Percentiles rank a stretch among this genome's conserved stretches.
Conservation (phyloP, 1,284 basidiomycete species). For the Fomitopsis pinicola region DNA sequence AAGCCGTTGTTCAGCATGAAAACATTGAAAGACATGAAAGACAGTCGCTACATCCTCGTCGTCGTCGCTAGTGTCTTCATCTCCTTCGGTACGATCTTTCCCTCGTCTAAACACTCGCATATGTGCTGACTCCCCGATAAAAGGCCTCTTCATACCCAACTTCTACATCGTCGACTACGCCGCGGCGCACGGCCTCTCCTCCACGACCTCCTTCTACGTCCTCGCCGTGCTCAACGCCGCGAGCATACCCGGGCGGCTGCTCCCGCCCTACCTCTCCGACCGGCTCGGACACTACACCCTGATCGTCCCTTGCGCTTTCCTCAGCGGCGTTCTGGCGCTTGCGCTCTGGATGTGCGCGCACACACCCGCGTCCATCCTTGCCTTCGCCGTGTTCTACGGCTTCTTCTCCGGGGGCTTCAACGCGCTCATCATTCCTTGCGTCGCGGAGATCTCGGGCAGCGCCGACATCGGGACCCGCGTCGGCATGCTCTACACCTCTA, state of each 20-base stretch:
- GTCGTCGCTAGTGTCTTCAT: constrained; percentile 27
- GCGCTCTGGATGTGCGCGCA: constrained; percentile 50
- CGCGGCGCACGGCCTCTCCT: constrained; percentile 12
- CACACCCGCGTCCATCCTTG: constrained; percentile 32
- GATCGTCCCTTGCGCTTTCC: constrained; percentile 53
- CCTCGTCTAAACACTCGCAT: not conserved
- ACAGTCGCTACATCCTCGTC: constrained; percentile 27
- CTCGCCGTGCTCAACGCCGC: constrained; percentile 64
- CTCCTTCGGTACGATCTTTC: constrained; percentile 21
- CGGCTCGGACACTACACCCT: constrained; percentile 51
- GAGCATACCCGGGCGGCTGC: constrained; percentile 53
- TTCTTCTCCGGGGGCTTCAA: constrained; percentile 32
- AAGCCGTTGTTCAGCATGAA: constrained; percentile 23
- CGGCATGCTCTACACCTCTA: constrained; percentile 55
- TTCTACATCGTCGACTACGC: constrained; percentile 26
- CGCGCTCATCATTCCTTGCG: constrained; percentile 27
- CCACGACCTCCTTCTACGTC: constrained; percentile 37
- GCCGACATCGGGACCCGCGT: constrained; percentile 53
- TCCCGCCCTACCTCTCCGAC: constrained; percentile 60
- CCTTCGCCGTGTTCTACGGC: constrained; percentile 56
- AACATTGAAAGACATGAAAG: constrained; percentile 30
- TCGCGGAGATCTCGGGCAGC: constrained; percentile 40
- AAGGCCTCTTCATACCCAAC: constrained; percentile 57
- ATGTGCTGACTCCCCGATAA: not conserved
- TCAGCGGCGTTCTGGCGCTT: constrained; percentile 54